Percentiles rank a stretch among this genome's conserved stretches.
phyloP scores from a whole-genome alignment of 176 grass and related monocot species.

The Triticum dicoccoides region DNA sequence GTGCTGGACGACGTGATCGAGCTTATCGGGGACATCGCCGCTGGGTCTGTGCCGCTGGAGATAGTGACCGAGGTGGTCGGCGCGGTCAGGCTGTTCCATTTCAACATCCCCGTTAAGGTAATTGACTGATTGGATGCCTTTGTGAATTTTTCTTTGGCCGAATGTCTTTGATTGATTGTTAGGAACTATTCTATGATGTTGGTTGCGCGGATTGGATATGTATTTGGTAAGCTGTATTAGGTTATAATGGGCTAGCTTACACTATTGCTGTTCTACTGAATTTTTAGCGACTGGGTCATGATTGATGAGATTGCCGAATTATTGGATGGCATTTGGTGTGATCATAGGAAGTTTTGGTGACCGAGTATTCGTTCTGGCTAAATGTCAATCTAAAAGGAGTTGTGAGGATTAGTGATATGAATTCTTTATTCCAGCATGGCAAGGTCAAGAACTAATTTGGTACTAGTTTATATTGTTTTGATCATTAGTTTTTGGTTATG shows the following conservation, averaged over 20 bases:
- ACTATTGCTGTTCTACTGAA: not conserved
- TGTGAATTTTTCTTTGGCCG: not conserved
- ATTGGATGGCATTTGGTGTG: not conserved
- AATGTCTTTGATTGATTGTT: not conserved
- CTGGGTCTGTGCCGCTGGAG: conserved; percentile 46
- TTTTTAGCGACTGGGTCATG: not conserved
- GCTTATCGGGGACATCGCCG: conserved; percentile 40
- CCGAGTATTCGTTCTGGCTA: not conserved
- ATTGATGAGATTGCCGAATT: not conserved
- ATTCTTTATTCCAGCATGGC: not conserved
- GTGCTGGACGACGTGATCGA: conserved; percentile 43
- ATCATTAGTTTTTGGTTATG: not conserved
- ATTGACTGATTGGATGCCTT: not conserved
- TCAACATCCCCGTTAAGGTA: conserved; percentile 53
- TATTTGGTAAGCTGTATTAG: not conserved
- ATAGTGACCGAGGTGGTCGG: conserved; percentile 47
- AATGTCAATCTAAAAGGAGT: not conserved
- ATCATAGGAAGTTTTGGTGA: not conserved
- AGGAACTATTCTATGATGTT: not conserved
- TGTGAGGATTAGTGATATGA: not conserved
- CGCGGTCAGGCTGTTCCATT: conserved; percentile 15
- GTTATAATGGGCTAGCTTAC: not conserved
- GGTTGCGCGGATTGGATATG: not conserved
- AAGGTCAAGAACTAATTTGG: not conserved
- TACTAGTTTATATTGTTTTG: not conserved